Conservation (phyloP, 164 flowering plant genomes). For the Akebia trifoliata region DNA sequence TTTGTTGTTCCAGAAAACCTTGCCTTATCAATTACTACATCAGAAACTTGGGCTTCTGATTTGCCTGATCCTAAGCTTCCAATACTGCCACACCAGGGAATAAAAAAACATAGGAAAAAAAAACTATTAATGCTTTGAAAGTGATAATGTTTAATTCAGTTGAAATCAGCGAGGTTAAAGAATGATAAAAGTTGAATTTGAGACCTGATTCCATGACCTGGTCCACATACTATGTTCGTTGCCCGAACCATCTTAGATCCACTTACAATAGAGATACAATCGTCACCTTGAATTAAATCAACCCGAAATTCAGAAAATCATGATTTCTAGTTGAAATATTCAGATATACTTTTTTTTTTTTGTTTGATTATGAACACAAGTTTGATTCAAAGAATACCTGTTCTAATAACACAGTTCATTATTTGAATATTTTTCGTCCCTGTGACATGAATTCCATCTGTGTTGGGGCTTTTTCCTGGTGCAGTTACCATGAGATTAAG, state of each 20-base stretch:
- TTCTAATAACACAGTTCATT: constrained; percentile 31
- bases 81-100: constrained; percentile 27
- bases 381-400: constrained; percentile 39
- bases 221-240: constrained; percentile 50
- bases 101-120: not conserved
- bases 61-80: constrained; percentile 57
- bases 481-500: constrained; percentile 34
- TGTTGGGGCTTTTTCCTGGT: constrained; percentile 68
- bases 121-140: not conserved
- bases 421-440: constrained; percentile 38
- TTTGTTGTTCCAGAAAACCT: constrained; percentile 43
- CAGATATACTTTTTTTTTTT: too few relatives aligned
- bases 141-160: not conserved
- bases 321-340: too few relatives aligned
- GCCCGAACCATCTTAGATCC: constrained; percentile 38
- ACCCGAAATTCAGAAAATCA: not conserved
- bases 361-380: too few relatives aligned
- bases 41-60: constrained; percentile 42
- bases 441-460: constrained; percentile 78
- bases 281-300: constrained; percentile 41
- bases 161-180: not conserved
- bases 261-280: constrained; percentile 50
- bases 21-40: constrained; percentile 39
- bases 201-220: constrained; percentile 77
- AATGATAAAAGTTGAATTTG: not conserved